Evolutionary conservation across 2,329 filamentous ascomycete species (phyloP).

Genomic region (Fusarium ambrosium): DNA sequence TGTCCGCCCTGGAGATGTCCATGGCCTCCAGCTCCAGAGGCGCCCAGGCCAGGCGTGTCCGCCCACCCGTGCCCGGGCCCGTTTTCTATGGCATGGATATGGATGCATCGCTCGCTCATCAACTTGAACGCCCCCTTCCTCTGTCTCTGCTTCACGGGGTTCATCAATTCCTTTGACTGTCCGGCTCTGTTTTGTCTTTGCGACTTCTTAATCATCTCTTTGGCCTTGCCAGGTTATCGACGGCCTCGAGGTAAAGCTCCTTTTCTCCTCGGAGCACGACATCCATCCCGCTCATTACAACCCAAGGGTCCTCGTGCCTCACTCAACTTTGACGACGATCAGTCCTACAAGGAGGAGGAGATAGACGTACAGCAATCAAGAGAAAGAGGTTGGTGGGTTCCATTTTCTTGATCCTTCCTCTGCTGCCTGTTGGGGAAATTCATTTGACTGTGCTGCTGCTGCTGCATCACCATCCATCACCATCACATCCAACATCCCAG

Average conservation of each 20-base stretch:
- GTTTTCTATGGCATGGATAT: neutral
- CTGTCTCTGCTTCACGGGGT: neutral
- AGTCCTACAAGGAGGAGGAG: constrained; percentile 1
- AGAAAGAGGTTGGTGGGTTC: neutral
- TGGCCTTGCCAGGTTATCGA: neutral
- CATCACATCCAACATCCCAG: neutral
- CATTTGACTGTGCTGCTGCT: neutral
- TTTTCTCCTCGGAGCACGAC: neutral
- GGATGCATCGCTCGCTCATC: neutral
- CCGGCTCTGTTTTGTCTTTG: neutral
- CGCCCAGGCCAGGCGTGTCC: constrained; percentile 5
- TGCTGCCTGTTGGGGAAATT: constrained; percentile 4
- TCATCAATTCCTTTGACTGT: neutral
- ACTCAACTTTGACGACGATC: neutral
- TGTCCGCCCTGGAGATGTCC: neutral
- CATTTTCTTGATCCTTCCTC: neutral
- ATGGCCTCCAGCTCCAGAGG: neutral
- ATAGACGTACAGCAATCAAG: neutral
- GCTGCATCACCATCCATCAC: neutral
- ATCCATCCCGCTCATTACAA: neutral
- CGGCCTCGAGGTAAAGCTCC: neutral
- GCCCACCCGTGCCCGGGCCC: neutral
- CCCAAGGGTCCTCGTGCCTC: neutral
- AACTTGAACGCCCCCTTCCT: constrained; percentile 3
- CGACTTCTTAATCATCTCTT: neutral